These are phyloP conservation scores for Cymbomonas tetramitiformis DNA, from an alignment of 139 green algal species.

Conservation along the genomic window DNA sequence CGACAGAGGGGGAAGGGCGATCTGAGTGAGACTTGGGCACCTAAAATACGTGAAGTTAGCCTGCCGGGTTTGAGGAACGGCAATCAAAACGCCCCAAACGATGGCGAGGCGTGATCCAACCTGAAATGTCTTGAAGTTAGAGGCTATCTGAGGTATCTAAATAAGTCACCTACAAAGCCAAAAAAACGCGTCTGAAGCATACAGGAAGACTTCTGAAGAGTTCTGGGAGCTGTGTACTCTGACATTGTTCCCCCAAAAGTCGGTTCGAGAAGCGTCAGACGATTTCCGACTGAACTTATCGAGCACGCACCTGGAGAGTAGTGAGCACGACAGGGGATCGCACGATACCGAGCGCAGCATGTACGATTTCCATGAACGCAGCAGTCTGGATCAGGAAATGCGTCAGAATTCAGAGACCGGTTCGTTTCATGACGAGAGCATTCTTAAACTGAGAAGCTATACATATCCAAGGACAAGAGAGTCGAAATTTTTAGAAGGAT, in stretches of 20 bases:
- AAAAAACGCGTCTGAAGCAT: too few species aligned
- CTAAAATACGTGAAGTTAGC: conserved; percentile 7
- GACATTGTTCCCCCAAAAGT: too few species aligned
- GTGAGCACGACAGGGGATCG: conserved; percentile 65
- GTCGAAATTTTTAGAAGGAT: too few species aligned
- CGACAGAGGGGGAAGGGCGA: too few species aligned
- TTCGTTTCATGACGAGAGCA: conserved; percentile 8
- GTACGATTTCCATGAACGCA: conserved; percentile 71
- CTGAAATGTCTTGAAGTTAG: not conserved
- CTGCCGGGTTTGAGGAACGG: conserved; percentile 3
- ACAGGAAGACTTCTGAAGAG: too few species aligned
- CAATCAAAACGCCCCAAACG: not conserved
- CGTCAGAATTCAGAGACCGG: not conserved
- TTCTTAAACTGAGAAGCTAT: too few species aligned
- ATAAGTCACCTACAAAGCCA: too few species aligned
- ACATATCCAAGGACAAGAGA: too few species aligned
- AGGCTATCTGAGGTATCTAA: too few species aligned
- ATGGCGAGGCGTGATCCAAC: not conserved
- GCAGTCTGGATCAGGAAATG: conserved; percentile 42
- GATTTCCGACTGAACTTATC: not conserved
- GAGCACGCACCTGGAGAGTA: conserved; percentile 26
- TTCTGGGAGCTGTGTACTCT: too few species aligned
- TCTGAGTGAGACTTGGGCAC: conserved; percentile 15
- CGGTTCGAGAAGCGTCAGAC: not conserved
- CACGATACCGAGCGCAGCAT: conserved; percentile 59